Conservation (phyloP, 2,329 filamentous ascomycete genomes). For the Ascochyta clinopodiicola region DNA sequence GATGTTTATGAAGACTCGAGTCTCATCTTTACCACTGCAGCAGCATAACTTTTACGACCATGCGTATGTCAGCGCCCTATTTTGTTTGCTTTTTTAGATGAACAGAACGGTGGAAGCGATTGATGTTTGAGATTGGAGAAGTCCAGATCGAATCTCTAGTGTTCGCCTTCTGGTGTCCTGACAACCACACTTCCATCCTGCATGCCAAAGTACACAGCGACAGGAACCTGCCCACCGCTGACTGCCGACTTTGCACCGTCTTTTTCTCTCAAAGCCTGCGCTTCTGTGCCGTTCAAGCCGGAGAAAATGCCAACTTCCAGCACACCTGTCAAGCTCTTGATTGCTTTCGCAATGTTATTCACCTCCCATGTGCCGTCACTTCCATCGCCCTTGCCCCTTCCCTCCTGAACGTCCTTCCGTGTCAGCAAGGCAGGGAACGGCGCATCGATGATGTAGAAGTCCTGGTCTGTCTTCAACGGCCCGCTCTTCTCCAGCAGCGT, state of each 20-base stretch:
- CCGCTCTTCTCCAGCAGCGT: conserved; percentile 80
- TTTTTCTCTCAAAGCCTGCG: conserved; percentile 55
- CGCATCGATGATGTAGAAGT: conserved; percentile 90
- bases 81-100: too few relatives aligned
- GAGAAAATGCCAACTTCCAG: conserved; percentile 92
- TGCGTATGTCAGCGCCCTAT: too few relatives aligned
- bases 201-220: conserved; percentile 95
- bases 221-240: conserved; percentile 77
- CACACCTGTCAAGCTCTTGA: conserved; percentile 85
- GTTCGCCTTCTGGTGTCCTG: conserved; percentile 37
- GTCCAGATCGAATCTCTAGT: conserved; percentile 4
- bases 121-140: too few relatives aligned
- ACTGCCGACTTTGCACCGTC: conserved; percentile 50
- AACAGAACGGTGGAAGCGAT: too few relatives aligned
- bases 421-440: conserved; percentile 78
- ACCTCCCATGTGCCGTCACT: conserved; percentile 80
- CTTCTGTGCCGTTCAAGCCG: conserved; percentile 77
- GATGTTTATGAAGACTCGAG: too few relatives aligned
- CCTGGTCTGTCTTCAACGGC: conserved; percentile 83
- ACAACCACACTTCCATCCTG: conserved; percentile 61
- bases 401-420: conserved; percentile 59
- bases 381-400: conserved; percentile 58
- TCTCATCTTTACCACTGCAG: too few relatives aligned
- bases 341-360: conserved; percentile 71
- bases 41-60: too few relatives aligned